Evolutionary conservation across 2,329 filamentous ascomycete species (phyloP).

Genomic region (Cadophora luteo-olivacea): DNA sequence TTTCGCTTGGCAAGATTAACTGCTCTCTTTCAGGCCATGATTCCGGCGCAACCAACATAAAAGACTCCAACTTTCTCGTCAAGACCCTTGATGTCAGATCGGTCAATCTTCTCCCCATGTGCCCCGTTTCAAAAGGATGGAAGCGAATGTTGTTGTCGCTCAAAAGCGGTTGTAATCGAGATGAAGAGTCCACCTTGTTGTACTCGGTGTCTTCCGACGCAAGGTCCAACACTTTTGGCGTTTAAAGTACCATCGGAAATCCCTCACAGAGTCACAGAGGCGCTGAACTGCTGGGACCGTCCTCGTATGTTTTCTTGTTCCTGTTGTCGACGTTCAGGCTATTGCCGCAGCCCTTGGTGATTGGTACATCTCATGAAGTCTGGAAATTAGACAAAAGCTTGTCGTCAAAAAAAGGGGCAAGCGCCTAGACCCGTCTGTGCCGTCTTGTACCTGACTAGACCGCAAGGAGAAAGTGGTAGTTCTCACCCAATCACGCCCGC

Average conservation of each 20-base stretch:
- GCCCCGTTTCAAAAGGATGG: not conserved
- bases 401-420: slow-evolving; percentile 8
- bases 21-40: not conserved
- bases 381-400: slow-evolving; percentile 9
- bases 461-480: not conserved
- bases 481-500: not conserved
- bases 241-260: not conserved
- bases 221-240: not conserved
- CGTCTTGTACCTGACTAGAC: slow-evolving; percentile 16
- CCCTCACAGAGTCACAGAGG: not conserved
- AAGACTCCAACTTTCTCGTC: not conserved
- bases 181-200: not conserved
- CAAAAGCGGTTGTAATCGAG: not conserved
- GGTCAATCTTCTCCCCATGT: slow-evolving; percentile 18
- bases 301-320: not conserved
- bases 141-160: not conserved
- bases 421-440: slow-evolving; percentile 8
- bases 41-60: not conserved
- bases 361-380: not conserved
- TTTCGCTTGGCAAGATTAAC: slow-evolving; percentile 8
- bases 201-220: slow-evolving; percentile 13
- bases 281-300: not conserved
- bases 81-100: slow-evolving; percentile 18
- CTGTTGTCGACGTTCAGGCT: not conserved
- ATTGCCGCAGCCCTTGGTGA: not conserved